Percentiles rank a stretch among this genome's conserved stretches.
Conservation (phyloP, 2,329 filamentous ascomycete species). For the Fusarium lateritium region DNA sequence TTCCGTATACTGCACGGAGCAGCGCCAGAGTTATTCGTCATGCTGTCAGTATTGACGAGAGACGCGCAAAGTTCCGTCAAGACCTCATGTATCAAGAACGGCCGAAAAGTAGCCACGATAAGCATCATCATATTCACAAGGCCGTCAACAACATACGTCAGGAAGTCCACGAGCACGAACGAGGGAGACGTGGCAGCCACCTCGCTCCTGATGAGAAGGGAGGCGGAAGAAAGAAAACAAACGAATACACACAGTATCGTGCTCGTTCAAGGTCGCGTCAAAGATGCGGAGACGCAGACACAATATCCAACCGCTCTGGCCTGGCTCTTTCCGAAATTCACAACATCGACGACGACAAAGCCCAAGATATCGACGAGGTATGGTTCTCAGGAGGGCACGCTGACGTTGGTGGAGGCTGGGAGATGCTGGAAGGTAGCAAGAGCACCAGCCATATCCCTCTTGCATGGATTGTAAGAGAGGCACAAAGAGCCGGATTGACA, state of each 20-base stretch:
- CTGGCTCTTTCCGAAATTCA: conserved; percentile 47
- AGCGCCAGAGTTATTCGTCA: conserved; percentile 75
- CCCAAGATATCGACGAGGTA: conserved; percentile 83
- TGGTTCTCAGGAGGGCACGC: conserved; percentile 87
- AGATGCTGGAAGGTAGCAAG: conserved; percentile 68
- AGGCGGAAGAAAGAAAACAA: conserved; percentile 6
- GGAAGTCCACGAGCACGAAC: conserved; percentile 24
- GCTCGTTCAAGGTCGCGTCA: conserved; percentile 57
- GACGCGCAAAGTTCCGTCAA: conserved; percentile 79
- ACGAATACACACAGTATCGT: conserved; percentile 59
- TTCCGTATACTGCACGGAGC: conserved; percentile 75
- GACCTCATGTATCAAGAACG: conserved; percentile 73
- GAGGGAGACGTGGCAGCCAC: conserved; percentile 37
- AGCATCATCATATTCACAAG: conserved; percentile 46
- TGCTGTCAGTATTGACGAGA: conserved; percentile 79
- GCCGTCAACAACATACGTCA: conserved; percentile 43
- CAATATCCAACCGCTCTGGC: conserved; percentile 52
- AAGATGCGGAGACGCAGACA: conserved; percentile 47
- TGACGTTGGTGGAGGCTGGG: conserved; percentile 85
- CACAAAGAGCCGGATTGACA: conserved; percentile 73
- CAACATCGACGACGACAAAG: conserved; percentile 62
- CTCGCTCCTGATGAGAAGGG: conserved; percentile 32
- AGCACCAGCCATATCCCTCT: conserved; percentile 78
- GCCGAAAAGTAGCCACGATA: conserved; percentile 30
- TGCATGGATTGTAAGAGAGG: conserved; percentile 77